A percentile compares a stretch with the other conserved stretches of the same genome.
Conservation (phyloP, 371 early-diverging fungal species). For the Lichtheimia hyalospora region DNA sequence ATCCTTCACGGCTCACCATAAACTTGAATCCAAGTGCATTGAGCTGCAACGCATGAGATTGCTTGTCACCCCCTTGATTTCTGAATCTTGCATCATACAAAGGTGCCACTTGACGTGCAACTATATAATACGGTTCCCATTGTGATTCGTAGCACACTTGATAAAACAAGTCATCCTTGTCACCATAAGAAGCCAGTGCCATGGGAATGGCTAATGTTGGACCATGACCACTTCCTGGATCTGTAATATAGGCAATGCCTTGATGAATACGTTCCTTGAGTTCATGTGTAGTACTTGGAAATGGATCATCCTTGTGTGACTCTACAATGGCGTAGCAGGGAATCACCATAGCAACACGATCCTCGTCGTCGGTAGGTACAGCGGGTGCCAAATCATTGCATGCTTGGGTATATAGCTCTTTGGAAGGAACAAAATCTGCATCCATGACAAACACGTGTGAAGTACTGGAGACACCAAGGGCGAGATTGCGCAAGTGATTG, state of each 20-base stretch:
- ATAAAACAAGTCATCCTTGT: slow-evolving; percentile 28
- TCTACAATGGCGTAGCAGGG: slow-evolving; percentile 60
- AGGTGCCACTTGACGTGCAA: slow-evolving; percentile 44
- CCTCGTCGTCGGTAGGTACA: slow-evolving; percentile 7
- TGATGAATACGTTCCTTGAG: slow-evolving; percentile 38
- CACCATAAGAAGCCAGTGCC: slow-evolving; percentile 22
- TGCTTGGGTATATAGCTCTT: slow-evolving; percentile 37
- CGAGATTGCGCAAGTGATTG: slow-evolving; percentile 64
- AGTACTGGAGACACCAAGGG: slow-evolving; percentile 44
- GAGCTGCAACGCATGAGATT: slow-evolving; percentile 60
- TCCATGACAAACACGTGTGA: slow-evolving; percentile 61
- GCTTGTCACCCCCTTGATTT: slow-evolving; percentile 71
- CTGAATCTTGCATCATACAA: slow-evolving; percentile 62
- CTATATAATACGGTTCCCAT: slow-evolving; percentile 71
- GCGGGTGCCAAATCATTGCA: slow-evolving; percentile 25
- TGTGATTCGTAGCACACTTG: slow-evolving; percentile 71
- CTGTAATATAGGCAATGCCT: slow-evolving; percentile 60
- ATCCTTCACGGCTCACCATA: slow-evolving; percentile 49
- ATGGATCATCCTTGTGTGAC: slow-evolving; percentile 24
- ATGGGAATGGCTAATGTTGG: slow-evolving; percentile 49
- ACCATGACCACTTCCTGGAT: slow-evolving; percentile 63
- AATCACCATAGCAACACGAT: slow-evolving; percentile 46
- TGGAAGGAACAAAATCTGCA: slow-evolving; percentile 62
- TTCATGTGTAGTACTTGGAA: slow-evolving; percentile 44
- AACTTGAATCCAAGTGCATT: slow-evolving; percentile 61